Evolutionary conservation across 306 rosid genomes (phyloP).

Genomic region (Lagenaria siceraria): DNA sequence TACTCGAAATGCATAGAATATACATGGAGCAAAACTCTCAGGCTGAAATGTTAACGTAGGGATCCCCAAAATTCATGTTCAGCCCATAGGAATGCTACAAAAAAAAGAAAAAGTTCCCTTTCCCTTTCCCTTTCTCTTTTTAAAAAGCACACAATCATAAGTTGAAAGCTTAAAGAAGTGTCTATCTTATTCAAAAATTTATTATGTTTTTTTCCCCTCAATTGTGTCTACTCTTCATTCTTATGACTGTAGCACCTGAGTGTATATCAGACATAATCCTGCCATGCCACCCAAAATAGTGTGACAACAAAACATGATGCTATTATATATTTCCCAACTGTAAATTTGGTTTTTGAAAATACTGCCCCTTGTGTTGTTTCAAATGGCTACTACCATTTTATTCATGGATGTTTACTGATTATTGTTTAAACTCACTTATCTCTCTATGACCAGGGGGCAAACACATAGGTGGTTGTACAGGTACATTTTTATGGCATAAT

Average conservation of each 20-base stretch:
- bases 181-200: neutral
- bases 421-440: slow-evolving; percentile 10
- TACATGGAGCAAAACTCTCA: too few relatives aligned
- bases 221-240: neutral
- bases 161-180: neutral
- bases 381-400: neutral
- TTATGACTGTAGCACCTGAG: too few relatives aligned
- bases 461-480: slow-evolving; percentile 94
- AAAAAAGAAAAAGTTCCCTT: neutral
- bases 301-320: neutral
- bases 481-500: slow-evolving; percentile 19
- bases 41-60: too few relatives aligned
- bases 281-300: too few relatives aligned
- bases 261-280: too few relatives aligned
- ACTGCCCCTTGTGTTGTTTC: neutral
- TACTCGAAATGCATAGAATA: too few relatives aligned
- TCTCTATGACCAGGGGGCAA: slow-evolving; percentile 61
- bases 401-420: neutral
- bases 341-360: neutral
- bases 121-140: neutral
- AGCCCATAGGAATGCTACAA: neutral
- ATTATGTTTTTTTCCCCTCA: neutral
- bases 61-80: neutral
- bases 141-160: neutral
- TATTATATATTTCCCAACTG: neutral